phyloP scores from a whole-genome alignment of 163 green algal species.

The Chloromonas sp. region DNA sequence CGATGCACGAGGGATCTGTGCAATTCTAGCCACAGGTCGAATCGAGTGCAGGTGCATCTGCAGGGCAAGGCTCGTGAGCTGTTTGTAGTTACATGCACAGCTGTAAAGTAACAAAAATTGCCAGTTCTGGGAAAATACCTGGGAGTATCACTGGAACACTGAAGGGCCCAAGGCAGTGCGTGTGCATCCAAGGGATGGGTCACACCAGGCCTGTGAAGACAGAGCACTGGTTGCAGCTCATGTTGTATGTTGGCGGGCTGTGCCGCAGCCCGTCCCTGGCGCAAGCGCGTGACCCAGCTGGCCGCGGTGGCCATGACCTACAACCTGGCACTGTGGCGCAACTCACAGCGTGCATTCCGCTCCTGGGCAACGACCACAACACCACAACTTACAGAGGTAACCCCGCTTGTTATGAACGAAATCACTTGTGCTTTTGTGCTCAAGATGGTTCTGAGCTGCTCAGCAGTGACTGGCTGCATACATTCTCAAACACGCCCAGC shows the following conservation, averaged over 20 bases:
- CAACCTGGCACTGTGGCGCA: neutral
- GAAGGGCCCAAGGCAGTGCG: no score
- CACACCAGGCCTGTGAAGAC: neutral
- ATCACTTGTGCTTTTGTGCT: no score
- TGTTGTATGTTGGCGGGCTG: neutral
- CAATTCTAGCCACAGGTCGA: neutral
- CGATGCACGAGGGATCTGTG: neutral
- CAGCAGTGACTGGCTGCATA: no score
- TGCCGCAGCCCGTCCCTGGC: neutral
- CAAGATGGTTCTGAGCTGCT: no score
- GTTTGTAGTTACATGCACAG: neutral
- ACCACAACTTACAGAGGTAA: neutral
- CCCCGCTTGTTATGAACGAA: no score
- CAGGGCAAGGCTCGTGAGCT: neutral
- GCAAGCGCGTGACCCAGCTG: conserved; percentile 1
- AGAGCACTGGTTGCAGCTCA: neutral
- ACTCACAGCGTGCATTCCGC: conserved; percentile 1
- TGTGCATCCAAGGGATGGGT: neutral
- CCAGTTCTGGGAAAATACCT: neutral
- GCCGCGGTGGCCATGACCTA: neutral
- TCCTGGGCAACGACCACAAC: neutral
- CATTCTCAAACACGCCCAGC: no score
- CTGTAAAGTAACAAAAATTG: neutral
- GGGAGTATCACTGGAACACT: no score
- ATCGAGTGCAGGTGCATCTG: neutral